phyloP scores from a whole-genome alignment of 139 green algal genomes.

The Tetradesmus obliquus region DNA sequence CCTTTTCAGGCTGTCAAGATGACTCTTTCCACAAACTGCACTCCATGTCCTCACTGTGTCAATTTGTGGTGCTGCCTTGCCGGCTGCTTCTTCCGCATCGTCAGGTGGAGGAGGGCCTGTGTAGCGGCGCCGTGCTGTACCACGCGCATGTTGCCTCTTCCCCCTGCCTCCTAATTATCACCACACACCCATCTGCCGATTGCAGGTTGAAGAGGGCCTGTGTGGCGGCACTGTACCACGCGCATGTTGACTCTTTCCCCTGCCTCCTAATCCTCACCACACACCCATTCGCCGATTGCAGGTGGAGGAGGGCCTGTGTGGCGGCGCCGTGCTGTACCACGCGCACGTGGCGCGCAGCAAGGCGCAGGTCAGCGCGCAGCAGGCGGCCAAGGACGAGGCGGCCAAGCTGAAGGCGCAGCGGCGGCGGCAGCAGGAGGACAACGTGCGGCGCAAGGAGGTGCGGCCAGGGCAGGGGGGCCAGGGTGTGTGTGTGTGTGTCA shows the following conservation, averaged over 20 bases:
- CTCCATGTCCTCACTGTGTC: too few species aligned
- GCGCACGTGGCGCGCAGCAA: slow-evolving; percentile 63
- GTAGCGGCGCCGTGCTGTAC: slow-evolving; percentile 89
- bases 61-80: too few species aligned
- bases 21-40: too few species aligned
- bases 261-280: too few species aligned
- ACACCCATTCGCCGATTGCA: neutral
- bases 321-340: slow-evolving; percentile 93
- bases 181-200: too few species aligned
- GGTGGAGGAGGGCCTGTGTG: slow-evolving; percentile 91
- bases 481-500: neutral
- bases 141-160: slow-evolving; percentile 77
- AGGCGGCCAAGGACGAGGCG: slow-evolving; percentile 63
- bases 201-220: slow-evolving; percentile 86
- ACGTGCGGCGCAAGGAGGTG: slow-evolving; percentile 72
- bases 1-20: too few species aligned
- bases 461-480: slow-evolving; percentile 7
- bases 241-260: slow-evolving; percentile 58
- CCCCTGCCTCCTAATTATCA: too few species aligned
- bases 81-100: too few species aligned
- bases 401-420: slow-evolving; percentile 66
- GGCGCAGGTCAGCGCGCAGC: slow-evolving; percentile 62
- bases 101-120: slow-evolving; percentile 89
- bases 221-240: slow-evolving; percentile 94
- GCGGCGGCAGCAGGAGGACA: slow-evolving; percentile 77